Evolutionary conservation across 345 rosid genomes (phyloP).

Genomic region (Geranium rotundifolium): DNA sequence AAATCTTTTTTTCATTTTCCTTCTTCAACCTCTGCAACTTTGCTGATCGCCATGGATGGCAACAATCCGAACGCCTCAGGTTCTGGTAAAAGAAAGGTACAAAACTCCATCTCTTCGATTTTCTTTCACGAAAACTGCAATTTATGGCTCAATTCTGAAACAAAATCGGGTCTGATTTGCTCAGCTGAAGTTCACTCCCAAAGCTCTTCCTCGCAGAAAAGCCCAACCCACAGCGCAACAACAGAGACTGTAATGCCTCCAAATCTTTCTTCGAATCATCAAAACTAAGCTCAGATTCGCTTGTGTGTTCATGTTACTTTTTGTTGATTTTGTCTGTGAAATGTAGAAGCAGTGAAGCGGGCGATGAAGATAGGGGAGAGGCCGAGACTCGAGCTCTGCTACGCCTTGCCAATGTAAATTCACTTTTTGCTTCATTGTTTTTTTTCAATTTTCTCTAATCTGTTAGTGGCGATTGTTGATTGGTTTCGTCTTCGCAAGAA

Average conservation of each 20-base stretch:
- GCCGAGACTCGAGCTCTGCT: constrained; percentile 38
- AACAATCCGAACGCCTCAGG: neutral
- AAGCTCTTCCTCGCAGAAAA: constrained; percentile 27
- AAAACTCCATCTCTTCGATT: neutral
- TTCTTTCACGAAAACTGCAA: too few species aligned
- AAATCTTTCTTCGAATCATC: neutral
- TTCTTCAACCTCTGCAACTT: neutral
- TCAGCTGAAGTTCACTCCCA: constrained; percentile 36
- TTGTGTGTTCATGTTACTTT: neutral
- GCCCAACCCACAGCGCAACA: constrained; percentile 9
- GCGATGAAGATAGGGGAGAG: constrained; percentile 21
- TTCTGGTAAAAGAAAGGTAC: neutral
- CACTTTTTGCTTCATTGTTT: neutral
- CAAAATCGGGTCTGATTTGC: neutral
- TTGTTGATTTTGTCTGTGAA: neutral
- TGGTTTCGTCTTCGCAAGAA: neutral
- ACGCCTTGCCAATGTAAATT: constrained; percentile 28
- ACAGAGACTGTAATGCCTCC: neutral
- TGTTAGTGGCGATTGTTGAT: neutral
- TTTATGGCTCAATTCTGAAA: neutral
- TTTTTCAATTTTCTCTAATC: neutral
- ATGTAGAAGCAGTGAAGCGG: constrained; percentile 10
- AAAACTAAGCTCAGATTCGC: neutral
- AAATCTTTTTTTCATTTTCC: neutral
- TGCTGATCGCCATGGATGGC: constrained; percentile 1